Evolutionary conservation across 2,329 filamentous ascomycete genomes (phyloP), one percentile per base, ranked within the genome.

Genomic region (Ploettnerulaceae sp.): DNA sequence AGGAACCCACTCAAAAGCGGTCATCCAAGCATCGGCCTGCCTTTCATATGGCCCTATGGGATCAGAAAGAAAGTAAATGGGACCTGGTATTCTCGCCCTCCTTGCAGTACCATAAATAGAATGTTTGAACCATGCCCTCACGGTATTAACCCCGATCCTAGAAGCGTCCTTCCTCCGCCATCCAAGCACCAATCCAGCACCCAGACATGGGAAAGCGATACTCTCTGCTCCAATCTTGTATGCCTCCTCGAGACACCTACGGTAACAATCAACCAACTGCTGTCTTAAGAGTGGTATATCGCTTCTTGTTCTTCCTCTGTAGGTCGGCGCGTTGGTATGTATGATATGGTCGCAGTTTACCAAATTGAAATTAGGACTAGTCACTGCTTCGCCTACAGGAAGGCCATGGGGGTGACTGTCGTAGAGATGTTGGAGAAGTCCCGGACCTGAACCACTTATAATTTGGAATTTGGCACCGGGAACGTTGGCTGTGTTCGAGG

Each of bases 91-190:
- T 5, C 17, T 39, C 14, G 18, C 41, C 20, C 46, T 39, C 18
- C 43, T 45, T 15, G 2, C 17, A 24, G 11, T 22, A 8, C 43
- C 49, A 12, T 24, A 29, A 6, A 52, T 7, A 6, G 36, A 34
- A 47, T 49, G 49, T 14, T 32, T 35, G 15, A 52, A 52, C 49
- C 49, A 52, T 7, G 17, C 24, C 24, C 39, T 52, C 24, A 47
- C 37, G 9, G 43, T 47, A 20, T 37, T 39, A 4, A 49, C 8
- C 1, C 37, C 45, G 2, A 49, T 35, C 18, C 38, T 43, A 11
- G 33, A 18, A 6, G 39, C 46, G 9, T 46, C 38, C 7, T 18
- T 34, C 18, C 45, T 28, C 9, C 33, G 34, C 49, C 49, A 52
- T 2, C 45, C 45, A 2, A 46, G 9, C 5, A 37, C 24, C 4